Percentiles rank a stretch among this genome's conserved stretches.
Evolutionary conservation across 2,329 filamentous ascomycete species (phyloP).

Genomic region (Celoporthe dispersa): DNA sequence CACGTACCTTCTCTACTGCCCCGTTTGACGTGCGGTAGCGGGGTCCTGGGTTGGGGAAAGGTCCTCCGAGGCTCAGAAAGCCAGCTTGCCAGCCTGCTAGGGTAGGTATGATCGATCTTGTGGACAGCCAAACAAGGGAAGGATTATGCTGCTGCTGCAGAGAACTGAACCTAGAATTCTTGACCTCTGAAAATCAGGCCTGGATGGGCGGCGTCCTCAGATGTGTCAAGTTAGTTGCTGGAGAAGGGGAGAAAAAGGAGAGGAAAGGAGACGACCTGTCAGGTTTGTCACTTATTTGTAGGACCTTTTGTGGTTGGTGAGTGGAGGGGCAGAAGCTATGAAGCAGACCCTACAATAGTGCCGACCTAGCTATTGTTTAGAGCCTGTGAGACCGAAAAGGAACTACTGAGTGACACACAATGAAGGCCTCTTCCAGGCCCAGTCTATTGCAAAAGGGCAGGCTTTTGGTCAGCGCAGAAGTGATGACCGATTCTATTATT

Average conservation of each 20-base stretch:
- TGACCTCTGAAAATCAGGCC: background rate
- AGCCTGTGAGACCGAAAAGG: background rate
- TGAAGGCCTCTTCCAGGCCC: background rate
- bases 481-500: background rate
- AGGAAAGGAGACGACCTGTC: background rate
- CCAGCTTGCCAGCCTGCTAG: background rate
- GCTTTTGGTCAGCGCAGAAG: background rate
- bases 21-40: slow-evolving; percentile 1
- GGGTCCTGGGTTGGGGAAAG: background rate
- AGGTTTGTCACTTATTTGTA: background rate
- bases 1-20: slow-evolving; percentile 23
- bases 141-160: background rate
- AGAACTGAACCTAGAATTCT: background rate
- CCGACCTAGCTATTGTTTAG: background rate
- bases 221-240: background rate
- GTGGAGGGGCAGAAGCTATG: background rate
- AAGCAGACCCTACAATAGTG: slow-evolving; percentile 2
- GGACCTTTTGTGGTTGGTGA: background rate
- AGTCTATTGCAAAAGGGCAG: background rate
- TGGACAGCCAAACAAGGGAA: background rate
- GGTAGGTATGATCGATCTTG: background rate
- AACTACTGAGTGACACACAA: background rate
- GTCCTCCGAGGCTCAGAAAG: slow-evolving; percentile 3
- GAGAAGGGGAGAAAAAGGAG: background rate
- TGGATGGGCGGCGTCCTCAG: background rate